These are phyloP conservation scores for Plantago ovata DNA, from an alignment of 257 asterid species.

Conservation along the genomic window DNA sequence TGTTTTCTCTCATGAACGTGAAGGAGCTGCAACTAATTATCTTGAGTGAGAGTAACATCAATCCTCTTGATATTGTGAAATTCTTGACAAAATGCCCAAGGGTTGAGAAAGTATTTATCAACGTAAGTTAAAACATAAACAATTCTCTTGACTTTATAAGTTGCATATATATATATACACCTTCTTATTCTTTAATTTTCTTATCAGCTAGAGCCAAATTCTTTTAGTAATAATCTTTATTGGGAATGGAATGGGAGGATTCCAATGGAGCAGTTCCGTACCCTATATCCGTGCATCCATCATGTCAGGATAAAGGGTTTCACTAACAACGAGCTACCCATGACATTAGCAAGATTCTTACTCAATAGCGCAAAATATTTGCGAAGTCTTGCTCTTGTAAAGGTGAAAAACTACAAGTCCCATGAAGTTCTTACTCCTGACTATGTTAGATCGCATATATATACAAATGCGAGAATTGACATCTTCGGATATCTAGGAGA, in stretches of 20 bases:
- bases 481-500: not conserved
- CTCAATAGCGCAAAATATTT: not conserved
- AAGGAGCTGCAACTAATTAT: slow-evolving; percentile 26
- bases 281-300: slow-evolving; percentile 15
- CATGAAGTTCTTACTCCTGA: not conserved
- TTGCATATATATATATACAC: too few species aligned
- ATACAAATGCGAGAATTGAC: not conserved
- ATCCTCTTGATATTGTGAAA: not conserved
- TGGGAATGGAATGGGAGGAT: slow-evolving; percentile 21
- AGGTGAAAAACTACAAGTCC: not conserved
- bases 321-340: slow-evolving; percentile 13
- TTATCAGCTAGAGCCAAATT: slow-evolving; percentile 29
- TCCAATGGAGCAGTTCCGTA: not conserved
- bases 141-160: not conserved
- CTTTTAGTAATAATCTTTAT: slow-evolving; percentile 16
- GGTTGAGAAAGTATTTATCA: not conserved
- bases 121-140: not conserved
- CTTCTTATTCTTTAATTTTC: not conserved
- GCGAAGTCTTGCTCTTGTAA: not conserved
- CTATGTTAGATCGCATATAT: not conserved
- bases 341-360: slow-evolving; percentile 22
- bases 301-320: slow-evolving; percentile 28
- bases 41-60: slow-evolving; percentile 21
- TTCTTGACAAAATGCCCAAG: not conserved
- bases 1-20: slow-evolving; percentile 11